Evolutionary conservation across 2,329 filamentous ascomycete species (phyloP), one percentile per base, ranked within the genome.

Genomic region (Fusarium verrucosum): DNA sequence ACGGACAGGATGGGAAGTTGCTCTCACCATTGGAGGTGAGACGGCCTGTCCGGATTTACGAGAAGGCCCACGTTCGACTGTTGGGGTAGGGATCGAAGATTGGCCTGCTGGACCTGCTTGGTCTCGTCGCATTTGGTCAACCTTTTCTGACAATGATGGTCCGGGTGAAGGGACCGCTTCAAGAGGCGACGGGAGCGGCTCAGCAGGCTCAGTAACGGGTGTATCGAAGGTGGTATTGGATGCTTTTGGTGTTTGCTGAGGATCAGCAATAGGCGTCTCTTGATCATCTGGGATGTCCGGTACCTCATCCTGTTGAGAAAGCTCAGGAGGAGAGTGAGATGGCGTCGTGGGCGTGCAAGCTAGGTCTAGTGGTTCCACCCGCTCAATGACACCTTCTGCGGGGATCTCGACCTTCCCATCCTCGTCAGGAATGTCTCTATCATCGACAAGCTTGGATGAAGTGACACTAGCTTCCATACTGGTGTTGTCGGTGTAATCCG

Each of bases 11-110:
- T 86, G 83, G 2, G 85, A 84, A n/a, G 80, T 75, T 3, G 85
- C 79, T 43, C 85, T 81, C 42, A 82, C 72, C 69, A 87, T 81
- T 5, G 85, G 84, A 30, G 85, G 83, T 11, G 84, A 84, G 17
- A 79, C 74, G 37, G 73, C 78, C 50, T 78, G 70, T 30, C 81
- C 81, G 25, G 78, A 73, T 65, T 80, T 83, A 63, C 85, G 80
- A 26, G 79, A 75, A 28, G 78, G 59, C 8, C 71, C 72, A n/a
- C 76, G 76, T 11, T 82, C 80, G 4, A 70, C 52, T 14, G 60
- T 62, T 25, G 69, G 45, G 28, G 70, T 72, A 14, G 68, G 37
- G 49, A 74, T 58, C 22, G 74, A 72, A 14, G 75, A 70, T 37
- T 78, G 77, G 23, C 37, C 51, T 16, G 67, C 35, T 47, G 72